Base-by-base conservation (phyloP, 2,329 filamentous ascomycete species). In the Cryphonectria japonica region DNA sequence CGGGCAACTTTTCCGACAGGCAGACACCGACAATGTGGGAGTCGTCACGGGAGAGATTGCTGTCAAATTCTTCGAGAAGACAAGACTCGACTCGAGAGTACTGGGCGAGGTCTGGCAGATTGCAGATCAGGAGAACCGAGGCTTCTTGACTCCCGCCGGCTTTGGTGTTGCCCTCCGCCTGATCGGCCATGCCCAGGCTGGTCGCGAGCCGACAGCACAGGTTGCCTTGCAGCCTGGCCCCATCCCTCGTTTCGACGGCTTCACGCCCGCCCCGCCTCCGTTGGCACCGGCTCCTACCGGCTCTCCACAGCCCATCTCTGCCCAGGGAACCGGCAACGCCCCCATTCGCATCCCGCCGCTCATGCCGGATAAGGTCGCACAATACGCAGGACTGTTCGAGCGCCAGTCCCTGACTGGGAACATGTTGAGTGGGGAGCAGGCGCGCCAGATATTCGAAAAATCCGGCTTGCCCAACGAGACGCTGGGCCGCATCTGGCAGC, bases 91-190 rank as follows among this genome's bases (percentile, higher is more conserved):
- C 73, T 93, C 95, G 68, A 90, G 93, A 73, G 87, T 96, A 65
- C 87, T 99, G 72, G 96, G 95, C 81, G 91, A 97, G 89, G 93
- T 99, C 87, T 99, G 96, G 96, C 95, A 98, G 83, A 96, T 99
- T 80, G 95, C 96, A 76, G 96, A 99, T 84, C 94, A 89, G 75
- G 95, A 98, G 84, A 99, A 99, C 84, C 90, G 95, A 75, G 96
- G 96, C 67, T 92, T 98, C 76, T 85, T 99, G 75, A 98, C 95
- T 46, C 94, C 94, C 29, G 89, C 94, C 59, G 96, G 95, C 79
- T 99, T 99, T 83, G 93, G 95, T 73, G 89, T 97, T 79, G 96
- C 97, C 71, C 83, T 99, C 79, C 90, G 96, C 78, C 89, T 99
- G 79, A 98, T 99, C 79, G 96, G 94, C 72, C 96, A 98, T 83